These are phyloP conservation scores for Sarcodon sp. DNA, from an alignment of 768 basidiomycete genomes.

Conservation along the genomic window DNA sequence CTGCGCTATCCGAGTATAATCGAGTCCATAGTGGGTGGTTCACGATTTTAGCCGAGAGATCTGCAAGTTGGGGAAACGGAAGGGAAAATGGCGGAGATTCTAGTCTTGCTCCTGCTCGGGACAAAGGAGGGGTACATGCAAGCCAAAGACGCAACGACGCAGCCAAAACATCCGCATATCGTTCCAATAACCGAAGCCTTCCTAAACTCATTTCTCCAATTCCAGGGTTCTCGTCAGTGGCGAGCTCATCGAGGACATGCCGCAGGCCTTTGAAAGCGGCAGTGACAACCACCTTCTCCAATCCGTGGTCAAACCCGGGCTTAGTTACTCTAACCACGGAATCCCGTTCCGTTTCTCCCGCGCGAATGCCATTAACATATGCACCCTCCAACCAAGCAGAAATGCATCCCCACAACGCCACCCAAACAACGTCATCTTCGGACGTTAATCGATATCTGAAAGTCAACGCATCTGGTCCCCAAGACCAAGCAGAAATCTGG, in stretches of 20 bases:
- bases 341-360: conserved; percentile 51
- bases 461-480: conserved; percentile 45
- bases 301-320: conserved; percentile 25
- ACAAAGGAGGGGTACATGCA: conserved; percentile 36
- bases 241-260: conserved; percentile 6
- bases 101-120: conserved; percentile 18
- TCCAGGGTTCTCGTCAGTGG: background rate
- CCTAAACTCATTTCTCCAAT: conserved; percentile 2
- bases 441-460: conserved; percentile 20
- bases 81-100: conserved; percentile 45
- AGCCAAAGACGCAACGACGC: conserved; percentile 52
- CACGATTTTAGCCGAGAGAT: conserved; percentile 34
- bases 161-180: conserved; percentile 24
- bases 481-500: conserved; percentile 68
- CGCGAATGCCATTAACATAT: conserved; percentile 52
- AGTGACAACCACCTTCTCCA: conserved; percentile 13
- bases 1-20: conserved; percentile 10
- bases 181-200: conserved; percentile 18
- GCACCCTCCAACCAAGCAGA: conserved; percentile 71
- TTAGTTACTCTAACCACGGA: conserved; percentile 20
- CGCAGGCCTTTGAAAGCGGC: conserved; percentile 10
- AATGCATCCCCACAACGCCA: conserved; percentile 34
- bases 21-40: conserved; percentile 39
- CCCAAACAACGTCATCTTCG: conserved; percentile 18
- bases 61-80: conserved; percentile 44